Base-by-base conservation (phyloP, 139 green algal genomes). In the Chlamydomonas eustigma region DNA sequence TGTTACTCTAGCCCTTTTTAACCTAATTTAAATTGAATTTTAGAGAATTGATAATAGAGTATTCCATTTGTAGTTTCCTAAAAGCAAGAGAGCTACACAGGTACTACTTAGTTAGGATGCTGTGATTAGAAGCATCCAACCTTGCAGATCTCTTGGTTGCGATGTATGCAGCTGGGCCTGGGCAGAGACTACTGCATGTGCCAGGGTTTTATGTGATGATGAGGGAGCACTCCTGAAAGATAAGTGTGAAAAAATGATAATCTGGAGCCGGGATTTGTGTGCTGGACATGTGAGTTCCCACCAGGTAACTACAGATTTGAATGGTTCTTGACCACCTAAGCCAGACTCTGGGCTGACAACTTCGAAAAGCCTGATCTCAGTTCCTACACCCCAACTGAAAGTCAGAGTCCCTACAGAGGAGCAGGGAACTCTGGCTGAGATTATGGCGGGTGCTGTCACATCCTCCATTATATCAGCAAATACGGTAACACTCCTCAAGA, bases 361-460 rank as follows among this genome's bases (percentile, higher is more conserved):
- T 28, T 78, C 79, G 33, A 58, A 78, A 0, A 83, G 35, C 8
- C 76, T 51, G 1, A 91, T 39, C 77, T 91, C 80, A 18, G 81
- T 86, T 28, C 87, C 87, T 3, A 70, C 63, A 4, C 85, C 83
- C 80, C 80, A 91, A 39, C 51, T 77, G 44, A 91, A 85, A 33
- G 81, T 58, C 25, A 90, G 72, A 1, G 78, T 76, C 2, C 73
- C 73, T 0, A 80, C 78, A 22, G 22, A 22, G 0, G 77, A 36
- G 36, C 69, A 75, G 2, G 69, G 69, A 2, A 75, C 69, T 32
- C 37, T 37, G 2, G 64, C 64, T 12, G n/a, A 71, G 3, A 33
- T 71, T n/a, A n/a, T n/a, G n/a, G n/a, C n/a, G n/a, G n/a, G n/a
- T n/a, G n/a, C n/a, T n/a, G n/a, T n/a, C n/a, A n/a, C n/a, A n/a